These are phyloP conservation scores for Litsea cubeba DNA, from an alignment of 164 flowering plant genomes.

Conservation along the genomic window DNA sequence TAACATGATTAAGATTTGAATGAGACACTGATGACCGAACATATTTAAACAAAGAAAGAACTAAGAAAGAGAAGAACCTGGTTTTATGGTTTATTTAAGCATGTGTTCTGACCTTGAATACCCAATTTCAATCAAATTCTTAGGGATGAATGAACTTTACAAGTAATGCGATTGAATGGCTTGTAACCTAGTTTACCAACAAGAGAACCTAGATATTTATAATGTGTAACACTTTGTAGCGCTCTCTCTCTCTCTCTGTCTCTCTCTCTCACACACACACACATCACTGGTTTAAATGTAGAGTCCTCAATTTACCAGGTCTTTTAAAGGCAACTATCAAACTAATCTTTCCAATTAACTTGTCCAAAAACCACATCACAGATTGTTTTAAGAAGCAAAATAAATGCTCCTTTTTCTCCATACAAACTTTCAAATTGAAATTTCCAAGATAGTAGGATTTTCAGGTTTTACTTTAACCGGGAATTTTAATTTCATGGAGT, in stretches of 20 bases:
- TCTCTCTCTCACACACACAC: not conserved
- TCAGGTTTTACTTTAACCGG: no score
- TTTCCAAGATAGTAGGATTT: no score
- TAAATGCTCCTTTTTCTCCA: no score
- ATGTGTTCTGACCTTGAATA: not conserved
- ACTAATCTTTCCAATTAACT: no score
- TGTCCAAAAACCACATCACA: no score
- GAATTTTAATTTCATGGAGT: no score
- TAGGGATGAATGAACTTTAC: not conserved
- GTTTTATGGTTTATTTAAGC: not conserved
- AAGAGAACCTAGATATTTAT: not conserved
- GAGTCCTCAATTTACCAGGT: no score
- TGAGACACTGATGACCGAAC: not conserved
- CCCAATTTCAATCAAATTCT: not conserved
- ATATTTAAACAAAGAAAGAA: not conserved
- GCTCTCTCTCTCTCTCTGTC: not conserved
- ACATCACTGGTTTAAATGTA: not conserved
- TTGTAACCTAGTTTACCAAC: no score
- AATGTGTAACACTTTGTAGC: not conserved
- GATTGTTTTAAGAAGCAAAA: no score
- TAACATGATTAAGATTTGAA: not conserved
- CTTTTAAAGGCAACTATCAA: no score
- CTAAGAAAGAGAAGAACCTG: not conserved
- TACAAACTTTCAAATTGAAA: no score
- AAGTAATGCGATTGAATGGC: not conserved